Base-by-base conservation (phyloP, 192 early-diverging fungal genomes). In the Dispira parvispora region DNA sequence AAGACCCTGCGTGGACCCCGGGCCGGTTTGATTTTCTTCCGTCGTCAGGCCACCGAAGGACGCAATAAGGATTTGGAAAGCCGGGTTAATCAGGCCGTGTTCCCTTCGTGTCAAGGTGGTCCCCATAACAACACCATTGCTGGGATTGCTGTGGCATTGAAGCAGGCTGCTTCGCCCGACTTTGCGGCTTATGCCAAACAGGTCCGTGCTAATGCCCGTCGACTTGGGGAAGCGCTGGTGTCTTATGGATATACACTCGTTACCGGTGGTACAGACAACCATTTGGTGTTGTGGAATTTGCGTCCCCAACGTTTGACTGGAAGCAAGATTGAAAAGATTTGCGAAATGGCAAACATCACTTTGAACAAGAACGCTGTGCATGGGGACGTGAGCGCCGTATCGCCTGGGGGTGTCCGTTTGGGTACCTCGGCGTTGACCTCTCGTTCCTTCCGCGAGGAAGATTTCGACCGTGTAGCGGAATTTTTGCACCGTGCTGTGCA, bases 121-220 rank as follows among this genome's bases (percentile, higher is more conserved):
- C 97, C 97, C 42, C 97, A 99, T 86, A 99, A 99, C 87, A 98
- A 99, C 88, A 96, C 95, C 62, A 99, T 99, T 78, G 95, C 95
- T 28, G 97, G 81, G 42, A 79, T 99, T 45, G 97, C 97, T 55
- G 95, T 99, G 60, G 88, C 95, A 10, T 80, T 99, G 61, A 96
- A 96, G 86, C 97, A 98, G 79, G 97, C 82, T 14, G 92, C 90
- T 56, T 77, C 80, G 61, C 94, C 93, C 42, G 90, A 87, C 76
- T 99, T 96, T 76, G 88, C 89, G 67, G 68, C 78, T 67, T 99
- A 99, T 70, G 87, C 94, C 66, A 83, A 86, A 78, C 95, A 98
- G 78, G 95, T 99, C 67, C 84, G 90, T 64, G 87, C 84, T 67
- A 99, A 99, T 81, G 85, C 91, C 43, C 77, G 77, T 66, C 87